A percentile compares a stretch with the other conserved stretches of the same genome.
These are phyloP conservation scores for Thielaviopsis musarum DNA, from an alignment of 2,329 filamentous ascomycete genomes.

Conservation along the genomic window DNA sequence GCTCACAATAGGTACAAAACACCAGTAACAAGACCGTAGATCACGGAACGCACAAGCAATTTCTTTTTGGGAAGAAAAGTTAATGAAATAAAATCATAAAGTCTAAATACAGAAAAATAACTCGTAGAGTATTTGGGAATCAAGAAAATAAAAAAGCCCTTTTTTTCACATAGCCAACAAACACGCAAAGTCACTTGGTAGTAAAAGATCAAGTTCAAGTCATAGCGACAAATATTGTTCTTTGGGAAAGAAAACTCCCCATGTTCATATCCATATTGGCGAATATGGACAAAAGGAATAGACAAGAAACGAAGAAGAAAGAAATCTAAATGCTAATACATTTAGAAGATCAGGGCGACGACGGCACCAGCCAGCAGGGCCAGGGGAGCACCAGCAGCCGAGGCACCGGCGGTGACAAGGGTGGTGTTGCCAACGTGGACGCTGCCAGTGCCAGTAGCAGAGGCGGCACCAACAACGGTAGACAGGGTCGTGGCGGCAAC, in stretches of 20 bases:
- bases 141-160: neutral
- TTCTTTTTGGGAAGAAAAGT: neutral
- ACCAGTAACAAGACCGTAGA: too few relatives aligned
- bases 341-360: slow-evolving; percentile 9
- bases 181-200: neutral
- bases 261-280: neutral
- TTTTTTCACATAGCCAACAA: neutral
- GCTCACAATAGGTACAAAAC: too few relatives aligned
- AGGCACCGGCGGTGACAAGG: slow-evolving; percentile 11
- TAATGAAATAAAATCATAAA: neutral
- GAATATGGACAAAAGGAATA: neutral
- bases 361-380: slow-evolving; percentile 9
- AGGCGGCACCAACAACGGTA: neutral
- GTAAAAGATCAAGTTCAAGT: neutral
- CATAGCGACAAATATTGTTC: neutral
- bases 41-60: neutral
- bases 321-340: neutral
- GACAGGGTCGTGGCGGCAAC: slow-evolving; percentile 1
- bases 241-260: neutral
- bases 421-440: slow-evolving; percentile 6
- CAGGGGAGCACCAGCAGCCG: slow-evolving; percentile 8
- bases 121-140: neutral
- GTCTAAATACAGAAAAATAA: neutral
- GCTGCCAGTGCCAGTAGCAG: slow-evolving; percentile 13
- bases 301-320: neutral